A percentile compares a stretch with the other conserved stretches of the same genome.
Conservation (phyloP, 2,329 filamentous ascomycete genomes). For the Didymella keratinophila region DNA sequence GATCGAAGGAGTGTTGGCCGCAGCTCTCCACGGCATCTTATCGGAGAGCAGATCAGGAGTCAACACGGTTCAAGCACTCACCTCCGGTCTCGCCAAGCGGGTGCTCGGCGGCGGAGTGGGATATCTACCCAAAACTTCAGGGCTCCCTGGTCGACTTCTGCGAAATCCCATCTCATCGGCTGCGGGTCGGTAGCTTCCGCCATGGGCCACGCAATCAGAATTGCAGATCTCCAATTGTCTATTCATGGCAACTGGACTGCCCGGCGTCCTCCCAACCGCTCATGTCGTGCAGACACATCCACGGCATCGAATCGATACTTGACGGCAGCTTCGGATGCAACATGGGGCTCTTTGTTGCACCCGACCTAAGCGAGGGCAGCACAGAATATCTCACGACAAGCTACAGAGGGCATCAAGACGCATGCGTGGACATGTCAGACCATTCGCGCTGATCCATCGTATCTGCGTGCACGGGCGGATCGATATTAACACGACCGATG, state of each 20-base stretch:
- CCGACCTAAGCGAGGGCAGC: slow-evolving; percentile 27
- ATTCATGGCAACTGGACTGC: slow-evolving; percentile 10
- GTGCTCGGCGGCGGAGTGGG: slow-evolving; percentile 14
- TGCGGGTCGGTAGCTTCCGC: slow-evolving; percentile 31
- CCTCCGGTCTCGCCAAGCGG: slow-evolving; percentile 14
- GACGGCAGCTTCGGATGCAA: slow-evolving; percentile 19
- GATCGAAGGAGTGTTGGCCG: slow-evolving; percentile 1
- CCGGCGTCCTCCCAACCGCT: not conserved
- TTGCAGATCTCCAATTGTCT: slow-evolving; percentile 27
- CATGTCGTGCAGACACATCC: slow-evolving; percentile 20
- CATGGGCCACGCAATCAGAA: slow-evolving; percentile 35
- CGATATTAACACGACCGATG: slow-evolving; percentile 28
- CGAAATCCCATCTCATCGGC: slow-evolving; percentile 26
- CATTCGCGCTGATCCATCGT: slow-evolving; percentile 19
- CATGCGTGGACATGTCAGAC: slow-evolving; percentile 20
- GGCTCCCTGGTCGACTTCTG: slow-evolving; percentile 1
- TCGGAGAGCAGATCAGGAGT: slow-evolving; percentile 13
- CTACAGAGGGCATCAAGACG: slow-evolving; percentile 5
- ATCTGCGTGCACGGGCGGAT: slow-evolving; percentile 31
- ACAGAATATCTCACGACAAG: slow-evolving; percentile 15
- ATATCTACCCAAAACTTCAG: slow-evolving; percentile 5
- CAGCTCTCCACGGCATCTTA: slow-evolving; percentile 8
- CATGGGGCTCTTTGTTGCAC: slow-evolving; percentile 19
- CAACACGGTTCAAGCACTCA: slow-evolving; percentile 4
- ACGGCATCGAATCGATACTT: slow-evolving; percentile 35